Evolutionary conservation across 352 stramenopile genomes (phyloP), one percentile per base, ranked within the genome.

Genomic region (Phytophthora tubulina): DNA sequence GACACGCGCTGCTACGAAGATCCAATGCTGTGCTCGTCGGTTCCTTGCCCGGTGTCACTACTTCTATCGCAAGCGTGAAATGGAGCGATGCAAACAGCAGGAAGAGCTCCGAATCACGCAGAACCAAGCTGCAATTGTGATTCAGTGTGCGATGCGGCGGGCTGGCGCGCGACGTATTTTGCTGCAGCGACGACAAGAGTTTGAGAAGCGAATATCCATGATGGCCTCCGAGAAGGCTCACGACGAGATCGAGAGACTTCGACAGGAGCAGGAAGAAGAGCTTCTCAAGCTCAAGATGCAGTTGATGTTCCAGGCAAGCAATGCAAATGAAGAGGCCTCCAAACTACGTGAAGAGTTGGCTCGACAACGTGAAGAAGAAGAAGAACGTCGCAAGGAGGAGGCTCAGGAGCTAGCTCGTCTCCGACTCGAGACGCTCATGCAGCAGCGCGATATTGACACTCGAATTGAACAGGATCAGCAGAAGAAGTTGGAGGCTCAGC

Each of bases 201-300:
- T 96, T 50, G 86, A 96, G 70, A 84, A 86, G 44, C 73, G 88
- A 7, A 89, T 96, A 46, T 93, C 88, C 8, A 78, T 92, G 63
- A 93, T 96, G 84, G 85, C 85, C 3, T 92, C 82, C 1, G 88
- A 94, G 60, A 94, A 94, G 55, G 88, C 88, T 5, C 75, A 87
- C 36, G 84, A 94, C 39, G 88, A 94, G 73, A 96, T 96, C 54
- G 88, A 92, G 57, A 77, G 80, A 15, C 70, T 94, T 9, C 85
- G 88, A 0, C 57, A 84, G 36, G 84, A 96, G 52, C 88, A 94
- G 65, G 88, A 96, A 45, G 77, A 81, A 42, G 88, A 96, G 27
- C 46, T 96, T 2, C 70, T 73, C 2, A 78, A 82, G 54, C 80
- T 94, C 5, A 89, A 91, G 50, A 67, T 91, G 63, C 79, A 96